Evolutionary conservation across 2,329 filamentous ascomycete genomes (phyloP).

Genomic region (Ophiostoma pallidulum): DNA sequence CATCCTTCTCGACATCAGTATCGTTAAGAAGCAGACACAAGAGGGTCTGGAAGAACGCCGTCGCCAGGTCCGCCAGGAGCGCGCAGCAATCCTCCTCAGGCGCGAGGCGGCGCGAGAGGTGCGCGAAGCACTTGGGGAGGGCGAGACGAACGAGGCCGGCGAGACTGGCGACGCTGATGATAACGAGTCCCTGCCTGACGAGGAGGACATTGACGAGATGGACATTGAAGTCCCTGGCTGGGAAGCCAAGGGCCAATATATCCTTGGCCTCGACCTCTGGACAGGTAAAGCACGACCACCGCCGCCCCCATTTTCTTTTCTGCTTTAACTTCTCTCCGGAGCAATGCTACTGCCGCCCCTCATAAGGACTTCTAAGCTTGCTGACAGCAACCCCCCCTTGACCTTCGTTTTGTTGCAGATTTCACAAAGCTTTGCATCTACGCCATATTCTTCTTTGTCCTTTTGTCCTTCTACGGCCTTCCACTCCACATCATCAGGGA

Average conservation of each 20-base stretch:
- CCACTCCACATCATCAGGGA: slow-evolving; percentile 96
- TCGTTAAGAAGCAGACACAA: slow-evolving; percentile 64
- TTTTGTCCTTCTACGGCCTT: slow-evolving; percentile 87
- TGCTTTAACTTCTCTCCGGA: background rate
- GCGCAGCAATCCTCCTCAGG: slow-evolving; percentile 41
- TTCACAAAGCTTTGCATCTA: slow-evolving; percentile 88
- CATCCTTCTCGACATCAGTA: slow-evolving; percentile 65
- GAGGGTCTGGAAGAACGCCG: slow-evolving; percentile 59
- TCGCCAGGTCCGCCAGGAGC: slow-evolving; percentile 53
- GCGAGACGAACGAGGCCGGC: too few species aligned
- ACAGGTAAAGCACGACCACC: slow-evolving; percentile 58
- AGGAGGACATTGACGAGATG: slow-evolving; percentile 75
- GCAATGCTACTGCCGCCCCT: too few species aligned
- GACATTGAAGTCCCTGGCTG: slow-evolving; percentile 93
- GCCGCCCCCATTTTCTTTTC: background rate
- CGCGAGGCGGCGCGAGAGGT: slow-evolving; percentile 31
- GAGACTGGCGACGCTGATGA: slow-evolving; percentile 37
- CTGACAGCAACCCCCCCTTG: background rate
- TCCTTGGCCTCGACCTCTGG: slow-evolving; percentile 77
- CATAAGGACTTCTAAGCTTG: too few species aligned
- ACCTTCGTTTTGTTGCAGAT: slow-evolving; percentile 51
- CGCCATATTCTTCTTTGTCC: slow-evolving; percentile 82
- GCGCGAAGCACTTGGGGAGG: too few species aligned
- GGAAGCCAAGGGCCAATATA: slow-evolving; percentile 90
- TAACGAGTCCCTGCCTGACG: slow-evolving; percentile 41